A percentile compares a stretch with the other conserved stretches of the same genome.
Conservation (phyloP, 1,139 yeast species). For the Diutina rugosa region DNA sequence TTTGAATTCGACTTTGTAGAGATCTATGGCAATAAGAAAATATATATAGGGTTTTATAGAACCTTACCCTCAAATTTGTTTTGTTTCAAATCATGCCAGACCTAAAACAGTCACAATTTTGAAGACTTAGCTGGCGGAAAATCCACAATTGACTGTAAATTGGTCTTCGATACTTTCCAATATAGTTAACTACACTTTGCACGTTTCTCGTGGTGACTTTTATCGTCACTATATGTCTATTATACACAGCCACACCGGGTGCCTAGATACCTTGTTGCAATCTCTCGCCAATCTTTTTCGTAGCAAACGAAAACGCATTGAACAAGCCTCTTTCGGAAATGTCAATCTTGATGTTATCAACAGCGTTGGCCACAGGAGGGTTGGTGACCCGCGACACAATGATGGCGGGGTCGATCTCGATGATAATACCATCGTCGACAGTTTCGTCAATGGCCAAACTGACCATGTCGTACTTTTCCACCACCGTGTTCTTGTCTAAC, state of each 20-base stretch:
- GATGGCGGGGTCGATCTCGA: constrained; percentile 80
- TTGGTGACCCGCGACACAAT: constrained; percentile 84
- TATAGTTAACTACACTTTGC: too few relatives aligned
- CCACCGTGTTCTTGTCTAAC: constrained; percentile 65
- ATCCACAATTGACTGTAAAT: background rate
- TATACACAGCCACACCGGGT: constrained; percentile 2
- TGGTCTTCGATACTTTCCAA: too few relatives aligned
- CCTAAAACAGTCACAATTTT: too few relatives aligned
- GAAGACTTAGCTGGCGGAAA: too few relatives aligned
- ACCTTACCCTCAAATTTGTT: too few relatives aligned
- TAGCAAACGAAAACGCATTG: constrained; percentile 84
- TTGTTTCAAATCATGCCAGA: too few relatives aligned
- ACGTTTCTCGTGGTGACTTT: background rate
- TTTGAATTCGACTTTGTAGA: too few relatives aligned
- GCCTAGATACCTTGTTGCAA: constrained; percentile 58
- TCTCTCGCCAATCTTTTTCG: constrained; percentile 74
- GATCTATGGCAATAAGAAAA: too few relatives aligned
- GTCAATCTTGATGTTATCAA: constrained; percentile 53
- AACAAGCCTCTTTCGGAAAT: constrained; percentile 77
- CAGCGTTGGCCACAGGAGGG: constrained; percentile 42
- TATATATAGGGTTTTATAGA: too few relatives aligned
- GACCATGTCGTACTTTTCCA: constrained; percentile 78
- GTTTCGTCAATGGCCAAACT: constrained; percentile 84
- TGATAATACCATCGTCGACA: constrained; percentile 80
- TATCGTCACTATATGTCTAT: background rate